A percentile compares a stretch with the other conserved stretches of the same genome.
Evolutionary conservation across 2,329 filamentous ascomycete genomes (phyloP).

Genomic region (Clarireedia sp.): DNA sequence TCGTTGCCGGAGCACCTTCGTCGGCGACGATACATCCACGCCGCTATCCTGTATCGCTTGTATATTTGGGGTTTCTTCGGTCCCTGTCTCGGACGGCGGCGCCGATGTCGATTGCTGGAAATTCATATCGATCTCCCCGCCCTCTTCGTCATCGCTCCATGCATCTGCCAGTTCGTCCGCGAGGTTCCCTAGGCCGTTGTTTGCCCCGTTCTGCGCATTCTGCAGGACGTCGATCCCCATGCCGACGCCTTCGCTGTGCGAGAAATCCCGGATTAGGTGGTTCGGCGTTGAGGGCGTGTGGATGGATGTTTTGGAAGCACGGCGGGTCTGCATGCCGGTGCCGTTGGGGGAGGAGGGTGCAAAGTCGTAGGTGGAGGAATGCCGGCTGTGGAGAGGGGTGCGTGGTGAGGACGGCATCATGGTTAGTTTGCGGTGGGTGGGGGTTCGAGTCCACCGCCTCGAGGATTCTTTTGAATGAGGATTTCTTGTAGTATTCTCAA

Average conservation of each 20-base stretch:
- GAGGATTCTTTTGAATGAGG: not conserved
- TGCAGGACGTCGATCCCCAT: slow-evolving; percentile 22
- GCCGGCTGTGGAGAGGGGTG: slow-evolving; percentile 52
- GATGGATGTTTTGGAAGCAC: slow-evolving; percentile 27
- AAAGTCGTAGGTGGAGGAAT: slow-evolving; percentile 47
- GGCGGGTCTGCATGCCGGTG: slow-evolving; percentile 14
- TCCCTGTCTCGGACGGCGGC: not conserved
- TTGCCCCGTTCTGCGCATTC: slow-evolving; percentile 31
- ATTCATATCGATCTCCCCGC: slow-evolving; percentile 40
- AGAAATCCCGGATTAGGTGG: slow-evolving; percentile 8
- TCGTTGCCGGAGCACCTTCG: not conserved
- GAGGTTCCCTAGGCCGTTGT: slow-evolving; percentile 63
- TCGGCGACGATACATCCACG: slow-evolving; percentile 26
- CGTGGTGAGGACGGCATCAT: slow-evolving; percentile 41
- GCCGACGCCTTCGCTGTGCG: not conserved
- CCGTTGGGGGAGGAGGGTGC: slow-evolving; percentile 23
- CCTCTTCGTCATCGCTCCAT: slow-evolving; percentile 57
- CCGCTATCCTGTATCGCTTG: slow-evolving; percentile 29
- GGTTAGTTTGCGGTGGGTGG: slow-evolving; percentile 12
- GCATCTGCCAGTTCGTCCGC: slow-evolving; percentile 75
- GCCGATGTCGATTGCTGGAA: slow-evolving; percentile 19
- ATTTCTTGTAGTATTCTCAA: not conserved
- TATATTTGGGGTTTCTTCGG: slow-evolving; percentile 26
- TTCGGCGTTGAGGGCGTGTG: slow-evolving; percentile 24
- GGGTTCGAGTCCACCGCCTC: slow-evolving; percentile 7